Conservation (phyloP, 371 early-diverging fungal genomes). For the Rhizomucor miehei region DNA sequence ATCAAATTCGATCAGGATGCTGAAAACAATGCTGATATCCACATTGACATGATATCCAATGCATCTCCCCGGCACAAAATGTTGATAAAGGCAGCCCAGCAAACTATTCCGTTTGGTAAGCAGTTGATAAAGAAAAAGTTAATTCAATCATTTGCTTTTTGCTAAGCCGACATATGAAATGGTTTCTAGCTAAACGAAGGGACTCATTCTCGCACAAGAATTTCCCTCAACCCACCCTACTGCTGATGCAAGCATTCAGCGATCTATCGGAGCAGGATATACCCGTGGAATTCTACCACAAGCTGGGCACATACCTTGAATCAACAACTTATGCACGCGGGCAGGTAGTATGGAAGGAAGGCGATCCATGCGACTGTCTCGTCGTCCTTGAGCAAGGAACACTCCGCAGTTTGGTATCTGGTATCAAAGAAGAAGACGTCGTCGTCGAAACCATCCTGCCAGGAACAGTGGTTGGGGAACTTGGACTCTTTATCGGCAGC, state of each 20-base stretch:
- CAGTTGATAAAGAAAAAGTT: no score
- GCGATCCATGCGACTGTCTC: constrained; percentile 60
- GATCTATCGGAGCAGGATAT: constrained; percentile 39
- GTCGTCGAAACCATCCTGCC: constrained; percentile 70
- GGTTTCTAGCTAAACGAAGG: not conserved
- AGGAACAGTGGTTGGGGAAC: constrained; percentile 78
- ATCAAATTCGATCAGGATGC: constrained; percentile 8
- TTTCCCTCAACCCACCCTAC: constrained; percentile 51
- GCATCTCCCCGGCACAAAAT: constrained; percentile 39
- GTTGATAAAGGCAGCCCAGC: constrained; percentile 34
- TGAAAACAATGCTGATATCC: not conserved
- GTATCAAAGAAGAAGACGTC: constrained; percentile 37
- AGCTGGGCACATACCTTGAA: constrained; percentile 62
- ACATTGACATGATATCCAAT: constrained; percentile 12
- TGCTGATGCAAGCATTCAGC: constrained; percentile 67
- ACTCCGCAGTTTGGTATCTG: constrained; percentile 56
- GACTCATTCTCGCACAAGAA: constrained; percentile 8
- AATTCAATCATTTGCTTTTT: constrained; percentile 6
- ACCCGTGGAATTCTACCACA: constrained; percentile 54
- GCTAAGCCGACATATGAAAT: not conserved
- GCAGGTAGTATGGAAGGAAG: constrained; percentile 64
- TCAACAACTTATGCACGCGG: constrained; percentile 48
- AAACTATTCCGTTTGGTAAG: constrained; percentile 16
- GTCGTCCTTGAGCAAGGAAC: constrained; percentile 80
- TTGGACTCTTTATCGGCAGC: constrained; percentile 60